These are phyloP conservation scores for Vachellia collinsii DNA, from an alignment of 306 rosid genomes.

Conservation along the genomic window DNA sequence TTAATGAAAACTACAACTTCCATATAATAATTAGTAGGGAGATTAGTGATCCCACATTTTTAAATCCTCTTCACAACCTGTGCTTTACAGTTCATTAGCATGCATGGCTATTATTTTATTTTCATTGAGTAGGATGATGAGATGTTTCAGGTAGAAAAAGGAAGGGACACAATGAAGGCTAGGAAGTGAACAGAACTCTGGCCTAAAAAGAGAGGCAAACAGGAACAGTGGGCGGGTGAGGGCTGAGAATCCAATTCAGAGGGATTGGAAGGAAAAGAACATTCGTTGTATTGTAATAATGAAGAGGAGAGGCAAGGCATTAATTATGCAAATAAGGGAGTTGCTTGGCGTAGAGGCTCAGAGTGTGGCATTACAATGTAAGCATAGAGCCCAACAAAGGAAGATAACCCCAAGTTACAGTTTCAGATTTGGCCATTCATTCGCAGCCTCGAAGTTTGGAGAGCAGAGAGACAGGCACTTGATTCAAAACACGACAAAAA, in stretches of 20 bases:
- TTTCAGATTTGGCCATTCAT: conserved; percentile 46
- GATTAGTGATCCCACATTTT: too few species aligned
- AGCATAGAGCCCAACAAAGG: conserved; percentile 45
- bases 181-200: not conserved
- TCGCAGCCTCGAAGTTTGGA: conserved; percentile 42
- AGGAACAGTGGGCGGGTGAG: not conserved
- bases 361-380: not conserved
- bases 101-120: too few species aligned
- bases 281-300: conserved; percentile 16
- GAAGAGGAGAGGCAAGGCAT: not conserved
- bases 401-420: conserved; percentile 31
- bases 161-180: not conserved
- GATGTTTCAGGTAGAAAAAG: too few species aligned
- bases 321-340: not conserved
- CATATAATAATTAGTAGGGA: too few species aligned
- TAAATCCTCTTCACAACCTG: too few species aligned
- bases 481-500: not conserved
- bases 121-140: too few species aligned
- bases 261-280: not conserved
- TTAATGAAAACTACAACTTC: too few species aligned
- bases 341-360: not conserved
- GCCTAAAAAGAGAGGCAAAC: conserved; percentile 2
- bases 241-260: not conserved
- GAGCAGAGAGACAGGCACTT: not conserved
- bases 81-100: too few species aligned